These are phyloP conservation scores for Tetrahymena borealis DNA, from an alignment of 73 alveolate genomes.

Conservation along the genomic window DNA sequence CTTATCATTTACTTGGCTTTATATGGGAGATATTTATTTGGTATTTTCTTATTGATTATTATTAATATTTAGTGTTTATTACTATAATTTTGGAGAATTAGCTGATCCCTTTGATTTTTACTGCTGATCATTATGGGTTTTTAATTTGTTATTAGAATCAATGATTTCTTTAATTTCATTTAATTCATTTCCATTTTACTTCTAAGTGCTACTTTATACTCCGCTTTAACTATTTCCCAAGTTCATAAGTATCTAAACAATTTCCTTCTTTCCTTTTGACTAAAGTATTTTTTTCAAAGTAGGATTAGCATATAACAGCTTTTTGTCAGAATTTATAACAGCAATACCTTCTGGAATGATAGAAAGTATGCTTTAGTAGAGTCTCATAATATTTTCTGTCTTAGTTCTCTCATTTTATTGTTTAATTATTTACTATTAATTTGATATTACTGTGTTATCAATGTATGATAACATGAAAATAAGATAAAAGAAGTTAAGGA, in stretches of 20 bases:
- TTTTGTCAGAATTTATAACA: not conserved
- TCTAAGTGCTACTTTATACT: not conserved
- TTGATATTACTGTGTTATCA: not conserved
- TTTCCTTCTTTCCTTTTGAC: not conserved
- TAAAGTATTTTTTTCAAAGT: not conserved
- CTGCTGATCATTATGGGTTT: too few species aligned
- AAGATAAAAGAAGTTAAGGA: not conserved
- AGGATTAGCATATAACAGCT: not conserved
- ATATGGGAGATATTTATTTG: too few species aligned
- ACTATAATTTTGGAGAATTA: too few species aligned
- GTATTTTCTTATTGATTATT: too few species aligned
- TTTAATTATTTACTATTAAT: not conserved
- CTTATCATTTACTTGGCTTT: too few species aligned
- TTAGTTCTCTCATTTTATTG: not conserved
- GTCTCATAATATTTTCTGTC: not conserved
- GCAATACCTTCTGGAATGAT: not conserved
- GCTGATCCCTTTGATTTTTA: too few species aligned
- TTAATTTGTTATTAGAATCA: too few species aligned
- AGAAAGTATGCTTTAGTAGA: not conserved
- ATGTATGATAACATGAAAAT: not conserved
- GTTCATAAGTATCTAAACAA: not conserved
- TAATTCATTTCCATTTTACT: not conserved
- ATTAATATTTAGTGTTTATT: too few species aligned
- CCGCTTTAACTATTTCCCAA: not conserved
- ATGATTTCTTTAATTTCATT: too few species aligned